A percentile compares a stretch with the other conserved stretches of the same genome.
Evolutionary conservation across 352 stramenopile genomes (phyloP).

Genomic region (Phytopythium helicoides): DNA sequence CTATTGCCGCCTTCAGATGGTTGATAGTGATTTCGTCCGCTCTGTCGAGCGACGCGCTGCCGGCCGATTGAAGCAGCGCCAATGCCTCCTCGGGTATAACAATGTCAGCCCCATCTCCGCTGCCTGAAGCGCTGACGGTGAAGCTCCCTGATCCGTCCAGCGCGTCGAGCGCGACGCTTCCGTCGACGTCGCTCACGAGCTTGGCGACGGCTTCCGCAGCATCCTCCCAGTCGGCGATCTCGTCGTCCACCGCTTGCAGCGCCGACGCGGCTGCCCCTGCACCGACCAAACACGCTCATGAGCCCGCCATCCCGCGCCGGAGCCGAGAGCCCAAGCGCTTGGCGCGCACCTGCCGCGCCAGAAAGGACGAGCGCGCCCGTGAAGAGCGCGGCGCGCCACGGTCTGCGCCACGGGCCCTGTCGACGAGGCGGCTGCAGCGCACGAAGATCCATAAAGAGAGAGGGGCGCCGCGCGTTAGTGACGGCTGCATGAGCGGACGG

Average conservation of each 20-base stretch:
- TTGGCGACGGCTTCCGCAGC: slow-evolving; percentile 1
- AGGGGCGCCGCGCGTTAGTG: no score
- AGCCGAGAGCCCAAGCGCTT: no score
- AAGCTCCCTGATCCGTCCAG: background rate
- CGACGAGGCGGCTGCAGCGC: no score
- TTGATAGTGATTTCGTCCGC: no score
- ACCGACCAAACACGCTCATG: no score
- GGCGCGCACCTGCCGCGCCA: no score
- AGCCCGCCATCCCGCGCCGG: no score
- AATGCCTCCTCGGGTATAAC: slow-evolving; percentile 1
- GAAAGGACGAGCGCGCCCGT: no score
- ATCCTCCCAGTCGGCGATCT: slow-evolving; percentile 5
- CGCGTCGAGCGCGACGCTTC: slow-evolving; percentile 1
- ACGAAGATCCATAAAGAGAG: no score
- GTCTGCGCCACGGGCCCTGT: no score
- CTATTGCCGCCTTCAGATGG: background rate
- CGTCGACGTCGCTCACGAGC: slow-evolving; percentile 1
- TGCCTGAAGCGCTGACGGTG: slow-evolving; percentile 4
- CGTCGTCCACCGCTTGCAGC: slow-evolving; percentile 3
- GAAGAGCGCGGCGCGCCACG: no score
- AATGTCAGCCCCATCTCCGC: slow-evolving; percentile 1
- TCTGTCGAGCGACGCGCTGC: background rate
- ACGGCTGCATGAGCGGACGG: no score
- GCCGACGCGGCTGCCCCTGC: background rate
- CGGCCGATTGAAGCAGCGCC: background rate